These are phyloP conservation scores for Hsuehochloa calcarea DNA, from an alignment of 176 grass and related monocot genomes.

Conservation along the genomic window DNA sequence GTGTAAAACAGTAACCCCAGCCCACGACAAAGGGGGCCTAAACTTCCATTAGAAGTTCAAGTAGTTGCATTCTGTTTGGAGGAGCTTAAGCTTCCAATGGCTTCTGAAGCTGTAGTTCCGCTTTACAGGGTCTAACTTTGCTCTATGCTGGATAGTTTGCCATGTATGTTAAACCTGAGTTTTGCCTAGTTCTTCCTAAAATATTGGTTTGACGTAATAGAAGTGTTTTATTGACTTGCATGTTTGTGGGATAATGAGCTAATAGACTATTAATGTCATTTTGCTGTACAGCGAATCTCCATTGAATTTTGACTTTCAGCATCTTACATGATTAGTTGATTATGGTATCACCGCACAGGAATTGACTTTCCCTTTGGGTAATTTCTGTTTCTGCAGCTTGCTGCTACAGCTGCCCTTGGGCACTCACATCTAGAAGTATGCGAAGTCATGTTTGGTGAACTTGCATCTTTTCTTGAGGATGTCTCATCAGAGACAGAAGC, in stretches of 20 bases:
- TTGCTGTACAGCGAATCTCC: conserved; percentile 5
- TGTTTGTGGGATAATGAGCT: not conserved
- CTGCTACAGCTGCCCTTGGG: conserved; percentile 85
- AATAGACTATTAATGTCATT: conserved; percentile 7
- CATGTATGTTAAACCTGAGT: not conserved
- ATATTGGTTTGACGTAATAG: not conserved
- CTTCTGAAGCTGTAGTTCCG: not conserved
- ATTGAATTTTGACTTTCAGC: conserved; percentile 14
- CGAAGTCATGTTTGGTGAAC: conserved; percentile 92
- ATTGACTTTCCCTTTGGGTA: conserved; percentile 5
- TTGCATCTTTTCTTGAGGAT: conserved; percentile 83
- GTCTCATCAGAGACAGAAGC: conserved; percentile 85
- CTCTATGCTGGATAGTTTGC: not conserved
- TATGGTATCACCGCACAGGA: not conserved
- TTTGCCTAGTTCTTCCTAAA: not conserved
- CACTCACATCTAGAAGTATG: conserved; percentile 90
- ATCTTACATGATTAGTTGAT: conserved; percentile 23
- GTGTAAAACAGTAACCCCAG: too few relatives aligned
- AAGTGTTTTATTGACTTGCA: not conserved
- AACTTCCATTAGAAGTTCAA: not conserved
- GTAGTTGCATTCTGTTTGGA: not conserved
- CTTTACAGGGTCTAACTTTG: not conserved
- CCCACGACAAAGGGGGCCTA: too few relatives aligned
- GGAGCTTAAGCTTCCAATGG: not conserved
- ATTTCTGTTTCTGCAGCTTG: conserved; percentile 57